These are phyloP conservation scores for Elasticomyces elasticus DNA, from an alignment of 495 filamentous ascomycete genomes.

Conservation along the genomic window DNA sequence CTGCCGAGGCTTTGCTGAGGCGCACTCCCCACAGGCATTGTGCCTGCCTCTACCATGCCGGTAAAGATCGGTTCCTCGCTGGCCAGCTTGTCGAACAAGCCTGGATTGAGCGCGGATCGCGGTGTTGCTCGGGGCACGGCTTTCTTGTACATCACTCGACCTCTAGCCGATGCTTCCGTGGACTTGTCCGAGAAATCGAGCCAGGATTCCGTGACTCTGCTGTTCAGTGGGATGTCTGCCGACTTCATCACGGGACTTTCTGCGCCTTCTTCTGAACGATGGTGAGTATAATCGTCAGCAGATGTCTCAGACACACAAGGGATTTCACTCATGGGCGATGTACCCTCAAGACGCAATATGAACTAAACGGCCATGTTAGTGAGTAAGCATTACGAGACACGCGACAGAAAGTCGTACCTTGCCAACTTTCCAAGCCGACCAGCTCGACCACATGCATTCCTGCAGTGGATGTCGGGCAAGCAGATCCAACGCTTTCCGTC, in stretches of 20 bases:
- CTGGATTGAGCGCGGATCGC: slow-evolving; percentile 2
- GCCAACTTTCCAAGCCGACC: slow-evolving; percentile 18
- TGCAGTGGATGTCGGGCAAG: slow-evolving; percentile 12
- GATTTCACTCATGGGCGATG: too few relatives aligned
- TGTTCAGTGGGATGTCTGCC: slow-evolving; percentile 7
- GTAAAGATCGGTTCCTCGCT: neutral
- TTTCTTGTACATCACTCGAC: slow-evolving; percentile 2
- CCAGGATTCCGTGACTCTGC: slow-evolving; percentile 5
- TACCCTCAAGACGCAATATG: slow-evolving; percentile 8
- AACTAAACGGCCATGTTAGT: neutral
- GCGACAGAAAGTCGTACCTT: too few relatives aligned
- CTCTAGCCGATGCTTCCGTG: slow-evolving; percentile 1
- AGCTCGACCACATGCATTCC: slow-evolving; percentile 13
- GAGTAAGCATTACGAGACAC: neutral
- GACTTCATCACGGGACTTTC: neutral
- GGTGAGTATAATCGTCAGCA: too few relatives aligned
- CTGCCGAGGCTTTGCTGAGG: neutral
- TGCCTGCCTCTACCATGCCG: slow-evolving; percentile 1
- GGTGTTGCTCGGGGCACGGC: slow-evolving; percentile 1
- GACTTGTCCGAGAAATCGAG: slow-evolving; percentile 16
- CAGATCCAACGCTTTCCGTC: slow-evolving; percentile 8
- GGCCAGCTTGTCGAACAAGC: slow-evolving; percentile 7
- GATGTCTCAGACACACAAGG: too few relatives aligned
- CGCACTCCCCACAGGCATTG: neutral
- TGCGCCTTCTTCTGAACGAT: slow-evolving; percentile 4